A percentile compares a stretch with the other conserved stretches of the same genome.
Conservation (phyloP, 1,139 yeast species). For the Saccharomyces hybrid region DNA sequence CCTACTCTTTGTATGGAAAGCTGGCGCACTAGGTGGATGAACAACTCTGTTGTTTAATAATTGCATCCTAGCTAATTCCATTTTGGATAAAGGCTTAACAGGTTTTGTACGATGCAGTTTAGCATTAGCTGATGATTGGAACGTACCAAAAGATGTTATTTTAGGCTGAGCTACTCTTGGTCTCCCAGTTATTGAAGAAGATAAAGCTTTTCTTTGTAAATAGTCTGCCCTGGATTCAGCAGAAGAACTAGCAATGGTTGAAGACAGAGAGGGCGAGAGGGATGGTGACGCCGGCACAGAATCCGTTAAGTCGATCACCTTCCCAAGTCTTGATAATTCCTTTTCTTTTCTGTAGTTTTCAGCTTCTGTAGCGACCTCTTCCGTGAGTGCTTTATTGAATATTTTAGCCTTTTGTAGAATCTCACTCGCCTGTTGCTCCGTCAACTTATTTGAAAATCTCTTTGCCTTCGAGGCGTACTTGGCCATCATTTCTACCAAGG, state of each 20-base stretch:
- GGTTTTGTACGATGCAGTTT: slow-evolving; percentile 38
- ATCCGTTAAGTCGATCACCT: slow-evolving; percentile 1
- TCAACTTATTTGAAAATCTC: slow-evolving; percentile 55
- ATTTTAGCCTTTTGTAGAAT: slow-evolving; percentile 50
- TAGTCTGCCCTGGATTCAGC: slow-evolving; percentile 26
- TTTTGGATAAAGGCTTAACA: slow-evolving; percentile 32
- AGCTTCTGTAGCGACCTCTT: slow-evolving; percentile 41
- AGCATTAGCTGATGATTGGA: slow-evolving; percentile 32
- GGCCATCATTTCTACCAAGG: slow-evolving; percentile 46
- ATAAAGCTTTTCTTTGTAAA: slow-evolving; percentile 25
- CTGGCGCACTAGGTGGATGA: slow-evolving; percentile 74
- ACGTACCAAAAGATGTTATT: slow-evolving; percentile 40
- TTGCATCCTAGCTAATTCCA: slow-evolving; percentile 35
- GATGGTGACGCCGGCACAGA: slow-evolving; percentile 5
- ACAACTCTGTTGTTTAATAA: slow-evolving; percentile 29
- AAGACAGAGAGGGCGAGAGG: slow-evolving; percentile 5
- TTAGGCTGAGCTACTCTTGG: slow-evolving; percentile 39
- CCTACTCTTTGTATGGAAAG: slow-evolving; percentile 46
- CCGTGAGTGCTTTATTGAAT: slow-evolving; percentile 47
- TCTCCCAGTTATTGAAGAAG: slow-evolving; percentile 26
- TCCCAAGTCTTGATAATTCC: slow-evolving; percentile 10
- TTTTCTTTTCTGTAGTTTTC: slow-evolving; percentile 35
- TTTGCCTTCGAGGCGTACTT: slow-evolving; percentile 60
- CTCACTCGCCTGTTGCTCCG: slow-evolving; percentile 50
- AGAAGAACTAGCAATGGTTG: neutral